A percentile compares a stretch with the other conserved stretches of the same genome.
These are phyloP conservation scores for Aquilaria malaccensis DNA, from an alignment of 345 rosid species.

Conservation along the genomic window DNA sequence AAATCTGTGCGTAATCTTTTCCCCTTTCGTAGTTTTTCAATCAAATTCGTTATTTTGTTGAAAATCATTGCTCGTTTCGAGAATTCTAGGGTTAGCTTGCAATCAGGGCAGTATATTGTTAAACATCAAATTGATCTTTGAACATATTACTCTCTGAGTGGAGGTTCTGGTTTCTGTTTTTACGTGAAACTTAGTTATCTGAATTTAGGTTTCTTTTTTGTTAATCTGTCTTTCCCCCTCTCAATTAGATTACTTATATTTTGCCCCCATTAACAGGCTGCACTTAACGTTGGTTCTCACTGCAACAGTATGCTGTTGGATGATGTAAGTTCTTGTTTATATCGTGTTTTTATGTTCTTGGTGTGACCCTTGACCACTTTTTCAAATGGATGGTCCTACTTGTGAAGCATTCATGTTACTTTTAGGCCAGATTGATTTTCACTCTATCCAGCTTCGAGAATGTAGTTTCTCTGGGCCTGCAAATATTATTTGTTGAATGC, in stretches of 20 bases:
- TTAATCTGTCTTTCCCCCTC: neutral
- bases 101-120: too few relatives aligned
- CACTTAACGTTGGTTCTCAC: conserved; percentile 88
- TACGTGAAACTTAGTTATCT: too few relatives aligned
- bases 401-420: too few relatives aligned
- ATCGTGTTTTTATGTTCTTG: too few relatives aligned
- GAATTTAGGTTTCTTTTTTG: neutral
- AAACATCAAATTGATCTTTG: too few relatives aligned
- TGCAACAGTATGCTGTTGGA: conserved; percentile 96
- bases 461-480: too few relatives aligned
- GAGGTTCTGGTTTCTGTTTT: too few relatives aligned
- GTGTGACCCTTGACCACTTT: conserved; percentile 3
- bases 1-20: conserved; percentile 51
- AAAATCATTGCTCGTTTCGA: neutral
- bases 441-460: neutral
- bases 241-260: neutral
- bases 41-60: conserved; percentile 2
- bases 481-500: too few relatives aligned
- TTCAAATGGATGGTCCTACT: conserved; percentile 1
- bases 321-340: conserved; percentile 60
- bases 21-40: neutral
- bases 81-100: too few relatives aligned
- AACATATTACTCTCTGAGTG: too few relatives aligned
- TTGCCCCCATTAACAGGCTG: conserved; percentile 42
- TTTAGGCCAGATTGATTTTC: too few relatives aligned